Percentiles rank a stretch among this genome's conserved stretches.
Conservation (phyloP, 129 eudicot genomes). For the Flaveria robusta region DNA sequence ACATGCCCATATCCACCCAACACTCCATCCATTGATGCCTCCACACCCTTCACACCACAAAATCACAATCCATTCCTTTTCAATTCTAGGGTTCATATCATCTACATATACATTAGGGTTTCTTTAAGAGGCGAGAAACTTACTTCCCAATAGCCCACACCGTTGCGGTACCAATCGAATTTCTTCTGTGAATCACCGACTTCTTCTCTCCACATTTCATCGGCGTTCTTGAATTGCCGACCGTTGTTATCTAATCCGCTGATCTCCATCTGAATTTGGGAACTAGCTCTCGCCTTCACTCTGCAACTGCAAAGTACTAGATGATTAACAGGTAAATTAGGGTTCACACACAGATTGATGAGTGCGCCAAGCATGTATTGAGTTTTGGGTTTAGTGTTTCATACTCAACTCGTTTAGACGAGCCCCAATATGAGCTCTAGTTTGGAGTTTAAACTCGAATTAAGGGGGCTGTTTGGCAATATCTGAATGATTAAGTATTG, state of each 20-base stretch:
- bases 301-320: not conserved
- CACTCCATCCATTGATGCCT: constrained; percentile 89
- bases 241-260: constrained; percentile 73
- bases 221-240: constrained; percentile 74
- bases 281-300: not conserved
- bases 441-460: no score
- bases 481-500: no score
- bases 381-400: no score
- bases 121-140: not conserved
- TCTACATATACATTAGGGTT: not conserved
- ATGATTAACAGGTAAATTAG: constrained; percentile 10
- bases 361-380: constrained; percentile 11
- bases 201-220: constrained; percentile 95
- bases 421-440: no score
- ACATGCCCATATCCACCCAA: constrained; percentile 92
- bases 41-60: constrained; percentile 71
- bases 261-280: constrained; percentile 52
- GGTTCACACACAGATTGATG: constrained; percentile 19
- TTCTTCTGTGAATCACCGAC: constrained; percentile 67
- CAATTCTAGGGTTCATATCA: not conserved
- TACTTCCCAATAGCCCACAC: constrained; percentile 92
- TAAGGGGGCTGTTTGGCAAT: no score
- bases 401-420: no score
- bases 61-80: not conserved
- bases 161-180: constrained; percentile 69